Evolutionary conservation across 2,329 filamentous ascomycete species (phyloP).

Genomic region (Aspergillus neotritici): DNA sequence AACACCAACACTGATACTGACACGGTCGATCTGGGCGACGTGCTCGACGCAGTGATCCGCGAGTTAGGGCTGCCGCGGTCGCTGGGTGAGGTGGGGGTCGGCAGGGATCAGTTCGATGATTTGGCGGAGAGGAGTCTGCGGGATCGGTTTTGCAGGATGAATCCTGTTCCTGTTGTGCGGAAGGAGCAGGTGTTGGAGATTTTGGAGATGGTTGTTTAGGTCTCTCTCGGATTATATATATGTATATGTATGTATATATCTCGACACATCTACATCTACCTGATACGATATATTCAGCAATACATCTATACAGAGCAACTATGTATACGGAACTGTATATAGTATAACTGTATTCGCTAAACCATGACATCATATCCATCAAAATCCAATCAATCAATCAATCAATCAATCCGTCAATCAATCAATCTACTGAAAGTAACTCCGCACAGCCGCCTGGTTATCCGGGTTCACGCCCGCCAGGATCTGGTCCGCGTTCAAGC

Average conservation of each 20-base stretch:
- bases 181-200: conserved; percentile 50
- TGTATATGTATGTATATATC: conserved; percentile 1
- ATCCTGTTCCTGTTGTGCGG: conserved; percentile 45
- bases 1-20: conserved; percentile 19
- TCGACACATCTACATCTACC: background rate
- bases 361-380: no score
- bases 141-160: conserved; percentile 48
- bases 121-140: conserved; percentile 48
- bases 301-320: conserved; percentile 9
- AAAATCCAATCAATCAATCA: no score
- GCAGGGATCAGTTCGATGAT: conserved; percentile 42
- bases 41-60: conserved; percentile 48
- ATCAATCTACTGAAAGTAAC: conserved; percentile 63
- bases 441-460: conserved; percentile 72
- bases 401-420: no score
- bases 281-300: no score
- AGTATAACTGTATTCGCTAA: no score
- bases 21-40: conserved; percentile 45
- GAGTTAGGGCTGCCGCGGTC: conserved; percentile 51
- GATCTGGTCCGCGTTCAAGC: conserved; percentile 69
- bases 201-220: conserved; percentile 37
- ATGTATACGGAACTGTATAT: background rate
- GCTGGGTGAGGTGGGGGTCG: conserved; percentile 48
- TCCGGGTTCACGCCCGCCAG: conserved; percentile 71
- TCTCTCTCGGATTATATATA: background rate